phyloP scores from a whole-genome alignment of 2,329 filamentous ascomycete species.

The Xylaria sp. region DNA sequence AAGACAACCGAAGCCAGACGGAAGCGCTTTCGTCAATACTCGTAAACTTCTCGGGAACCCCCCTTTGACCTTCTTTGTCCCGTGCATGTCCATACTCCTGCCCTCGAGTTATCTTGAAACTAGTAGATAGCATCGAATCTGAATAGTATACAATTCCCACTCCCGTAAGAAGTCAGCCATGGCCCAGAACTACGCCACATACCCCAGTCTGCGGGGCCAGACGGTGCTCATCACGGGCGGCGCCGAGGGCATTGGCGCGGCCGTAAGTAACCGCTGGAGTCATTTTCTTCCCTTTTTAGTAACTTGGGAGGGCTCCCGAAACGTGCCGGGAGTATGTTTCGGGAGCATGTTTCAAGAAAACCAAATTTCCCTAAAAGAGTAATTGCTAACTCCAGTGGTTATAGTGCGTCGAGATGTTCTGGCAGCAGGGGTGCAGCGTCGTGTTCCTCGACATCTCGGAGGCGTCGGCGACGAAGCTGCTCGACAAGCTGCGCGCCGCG shows the following conservation, averaged over 20 bases:
- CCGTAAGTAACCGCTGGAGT: no score
- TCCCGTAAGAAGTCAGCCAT: conserved; percentile 10
- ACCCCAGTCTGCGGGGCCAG: conserved; percentile 56
- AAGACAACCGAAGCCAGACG: conserved; percentile 1
- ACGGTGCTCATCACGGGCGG: conserved; percentile 59
- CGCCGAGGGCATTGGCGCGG: conserved; percentile 59
- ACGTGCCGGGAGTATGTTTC: no score
- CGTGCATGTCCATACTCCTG: neutral
- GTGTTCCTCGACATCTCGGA: conserved; percentile 57
- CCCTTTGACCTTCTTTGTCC: neutral
- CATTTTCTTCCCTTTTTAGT: no score
- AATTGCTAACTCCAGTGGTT: no score
- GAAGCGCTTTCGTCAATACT: neutral
- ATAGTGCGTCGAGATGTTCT: conserved; percentile 59
- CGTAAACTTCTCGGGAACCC: neutral
- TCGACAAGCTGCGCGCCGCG: conserved; percentile 42
- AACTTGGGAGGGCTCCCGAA: no score
- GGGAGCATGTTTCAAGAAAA: no score
- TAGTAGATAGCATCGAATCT: neutral
- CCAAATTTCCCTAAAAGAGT: no score
- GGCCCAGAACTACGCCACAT: conserved; percentile 50
- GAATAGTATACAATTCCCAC: neutral
- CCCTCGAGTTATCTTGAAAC: neutral
- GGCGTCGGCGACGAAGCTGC: conserved; percentile 48
- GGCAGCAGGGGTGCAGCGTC: conserved; percentile 57